Base-by-base conservation (phyloP, 306 rosid species). In the Citrullus amarus region DNA sequence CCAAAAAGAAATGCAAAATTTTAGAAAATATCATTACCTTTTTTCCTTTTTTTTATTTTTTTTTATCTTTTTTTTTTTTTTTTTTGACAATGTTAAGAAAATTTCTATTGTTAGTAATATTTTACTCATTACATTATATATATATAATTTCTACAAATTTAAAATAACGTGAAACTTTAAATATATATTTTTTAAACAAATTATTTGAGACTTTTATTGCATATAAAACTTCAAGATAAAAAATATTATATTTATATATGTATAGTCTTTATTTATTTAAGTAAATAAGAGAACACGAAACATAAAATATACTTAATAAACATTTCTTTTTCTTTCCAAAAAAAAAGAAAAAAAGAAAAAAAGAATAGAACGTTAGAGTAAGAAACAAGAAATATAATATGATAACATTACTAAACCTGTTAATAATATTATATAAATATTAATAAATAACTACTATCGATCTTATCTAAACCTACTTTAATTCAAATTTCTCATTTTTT, bases 381-480 rank as follows among this genome's bases (percentile, higher is more conserved):
- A 34, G 46, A 34, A 65, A 34, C 48, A 36, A 34, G 25, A 65
- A 65, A 65, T 34, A 65, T 22, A 62, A 32, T 62, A 62, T 62
- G 32, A 62, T 62, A 62, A 62, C 20, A 36, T 34, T 15, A 65
- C 20, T 14, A 65, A 65, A 65, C 20, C 18, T 65, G 18, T 65
- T 16, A 15, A 32, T 15, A 41, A 36, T 39, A 18, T 17, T 17
- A 39, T 36, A 67, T 67, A 8, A 67, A 39, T 18, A 25, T 25
- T 13, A 72, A 72, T 48, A 28, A 72, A 48, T 48, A 48, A 50
- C 3, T 20, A 46, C 9, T 50, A 28, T 72, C 18, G 77, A 25
- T 48, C 77, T 72, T 72, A 72, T 72, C 77, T 72, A 72, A 72
- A 50, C 41, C 77, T 15, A 72, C 77, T 72, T 72, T 72, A 72